phyloP scores from a whole-genome alignment of 495 filamentous ascomycete species.

The Aspergillus bridgeri region DNA sequence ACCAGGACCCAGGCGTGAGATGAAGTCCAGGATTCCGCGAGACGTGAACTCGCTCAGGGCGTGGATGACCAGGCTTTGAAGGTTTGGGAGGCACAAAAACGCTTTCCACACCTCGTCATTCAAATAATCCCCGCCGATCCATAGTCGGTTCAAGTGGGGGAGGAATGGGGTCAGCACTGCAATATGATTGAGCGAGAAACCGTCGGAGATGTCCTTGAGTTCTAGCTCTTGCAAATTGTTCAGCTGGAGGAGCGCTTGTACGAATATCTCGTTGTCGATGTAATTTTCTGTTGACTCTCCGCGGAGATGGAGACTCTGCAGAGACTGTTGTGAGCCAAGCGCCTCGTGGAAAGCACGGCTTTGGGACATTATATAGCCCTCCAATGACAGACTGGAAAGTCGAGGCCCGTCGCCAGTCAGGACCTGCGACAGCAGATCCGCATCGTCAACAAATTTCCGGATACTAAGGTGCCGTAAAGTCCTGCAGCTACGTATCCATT shows the following conservation, averaged over 20 bases:
- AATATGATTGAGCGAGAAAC: conserved; percentile 51
- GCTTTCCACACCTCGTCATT: conserved; percentile 48
- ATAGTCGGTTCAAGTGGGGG: conserved; percentile 51
- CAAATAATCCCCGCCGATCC: conserved; percentile 51
- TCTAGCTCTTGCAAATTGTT: conserved; percentile 48
- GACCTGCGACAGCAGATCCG: conserved; percentile 50
- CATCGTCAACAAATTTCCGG: conserved; percentile 44
- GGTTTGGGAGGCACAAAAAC: conserved; percentile 33
- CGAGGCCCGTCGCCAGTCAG: conserved; percentile 49
- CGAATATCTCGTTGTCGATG: conserved; percentile 47
- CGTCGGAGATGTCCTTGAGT: conserved; percentile 51
- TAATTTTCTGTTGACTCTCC: conserved; percentile 48
- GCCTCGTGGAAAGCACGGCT: conserved; percentile 51
- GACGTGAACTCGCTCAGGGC: conserved; percentile 46
- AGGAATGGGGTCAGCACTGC: conserved; percentile 46
- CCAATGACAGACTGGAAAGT: conserved; percentile 46
- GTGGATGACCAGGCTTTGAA: conserved; percentile 46
- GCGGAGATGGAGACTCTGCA: conserved; percentile 45
- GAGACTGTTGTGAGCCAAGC: conserved; percentile 42
- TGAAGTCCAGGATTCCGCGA: conserved; percentile 44
- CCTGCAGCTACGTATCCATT: conserved; percentile 47
- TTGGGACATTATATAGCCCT: conserved; percentile 42
- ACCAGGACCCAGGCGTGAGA: conserved; percentile 35
- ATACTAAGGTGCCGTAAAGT: conserved; percentile 50
- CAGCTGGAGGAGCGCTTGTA: conserved; percentile 46